Conservation (phyloP, 768 basidiomycete species). For the Epithele typhae region DNA sequence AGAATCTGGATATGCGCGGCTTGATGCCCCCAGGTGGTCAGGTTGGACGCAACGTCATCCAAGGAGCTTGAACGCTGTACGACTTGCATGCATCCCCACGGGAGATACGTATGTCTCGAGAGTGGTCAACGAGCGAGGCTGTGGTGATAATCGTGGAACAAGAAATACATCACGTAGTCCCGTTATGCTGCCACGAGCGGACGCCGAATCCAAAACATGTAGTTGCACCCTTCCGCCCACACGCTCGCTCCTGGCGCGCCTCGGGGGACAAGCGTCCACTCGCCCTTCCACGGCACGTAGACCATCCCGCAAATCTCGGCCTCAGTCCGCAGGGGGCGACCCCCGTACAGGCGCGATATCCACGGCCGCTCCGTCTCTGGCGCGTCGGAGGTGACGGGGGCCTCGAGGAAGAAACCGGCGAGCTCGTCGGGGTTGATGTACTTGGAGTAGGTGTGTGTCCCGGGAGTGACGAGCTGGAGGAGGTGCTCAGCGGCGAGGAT, state of each 20-base stretch:
- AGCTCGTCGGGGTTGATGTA: conserved; percentile 87
- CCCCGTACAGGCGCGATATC: conserved; percentile 52
- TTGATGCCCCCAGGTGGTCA: no score
- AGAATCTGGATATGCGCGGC: no score
- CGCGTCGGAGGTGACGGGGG: not conserved
- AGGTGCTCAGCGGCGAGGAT: conserved; percentile 80
- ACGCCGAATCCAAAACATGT: conserved; percentile 85
- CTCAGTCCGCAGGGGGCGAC: conserved; percentile 54
- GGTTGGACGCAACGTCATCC: no score
- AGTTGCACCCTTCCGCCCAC: conserved; percentile 58
- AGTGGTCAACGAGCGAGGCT: no score
- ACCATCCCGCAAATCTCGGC: conserved; percentile 79
- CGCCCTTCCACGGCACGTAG: conserved; percentile 65
- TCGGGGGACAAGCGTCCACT: conserved; percentile 67
- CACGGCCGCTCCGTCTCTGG: conserved; percentile 36
- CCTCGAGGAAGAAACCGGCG: conserved; percentile 70
- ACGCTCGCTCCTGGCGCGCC: conserved; percentile 33
- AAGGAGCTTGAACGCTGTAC: no score
- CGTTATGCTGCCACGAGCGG: no score
- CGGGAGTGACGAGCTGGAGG: conserved; percentile 71
- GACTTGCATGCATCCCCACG: no score
- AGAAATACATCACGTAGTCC: no score
- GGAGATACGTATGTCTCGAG: no score
- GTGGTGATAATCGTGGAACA: no score
- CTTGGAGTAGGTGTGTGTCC: conserved; percentile 92